Base-by-base conservation (phyloP, 768 basidiomycete species). In the Suillus occidentalis region DNA sequence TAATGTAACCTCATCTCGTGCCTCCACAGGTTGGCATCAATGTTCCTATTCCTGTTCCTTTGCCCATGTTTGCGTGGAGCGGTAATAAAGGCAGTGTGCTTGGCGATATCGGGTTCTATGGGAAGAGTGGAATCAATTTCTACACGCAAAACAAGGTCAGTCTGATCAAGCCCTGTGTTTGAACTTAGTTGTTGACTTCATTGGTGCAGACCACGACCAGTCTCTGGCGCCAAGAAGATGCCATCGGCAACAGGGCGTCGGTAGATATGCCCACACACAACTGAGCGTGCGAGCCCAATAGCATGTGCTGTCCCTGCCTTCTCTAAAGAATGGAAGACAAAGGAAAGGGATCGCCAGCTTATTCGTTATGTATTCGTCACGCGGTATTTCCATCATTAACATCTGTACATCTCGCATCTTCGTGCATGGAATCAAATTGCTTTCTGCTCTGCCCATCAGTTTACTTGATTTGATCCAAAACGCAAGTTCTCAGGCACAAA, bases 51-150 rank as follows among this genome's bases (percentile, higher is more conserved):
- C 92, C 95, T 16, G 97, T 99, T 6, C 97, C 97, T 53, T 79
- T 91, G 37, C 91, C 91, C 18, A 96, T 97, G 92, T 98, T 97
- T 80, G 87, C 94, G 36, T 97, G 94, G 94, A 94, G 92, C 70
- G 97, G 97, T 34, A 97, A 95, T 80, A 97, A 95, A 83, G 89
- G 81, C 47, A 93, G 91, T 71, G 87, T 87, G 70, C 78, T 95
- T 63, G 95, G 95, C 28, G 93, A 96, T 72, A 86, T 94, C 53
- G 89, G 89, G 6, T 96, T 97, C 81, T 97, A 97, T 70, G 96
- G 96, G 36, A 91, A 91, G 77, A 86, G 92, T 67, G 96, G 93
- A 31, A 85, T 98, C 78, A 92, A 92, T 75, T 99, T 99, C 80
- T 99, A 95, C 75, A 99, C 97, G 4, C 91, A 95, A 77, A 90